Conservation (phyloP, 2,329 filamentous ascomycete genomes). For the Fonsecaea erecta region DNA sequence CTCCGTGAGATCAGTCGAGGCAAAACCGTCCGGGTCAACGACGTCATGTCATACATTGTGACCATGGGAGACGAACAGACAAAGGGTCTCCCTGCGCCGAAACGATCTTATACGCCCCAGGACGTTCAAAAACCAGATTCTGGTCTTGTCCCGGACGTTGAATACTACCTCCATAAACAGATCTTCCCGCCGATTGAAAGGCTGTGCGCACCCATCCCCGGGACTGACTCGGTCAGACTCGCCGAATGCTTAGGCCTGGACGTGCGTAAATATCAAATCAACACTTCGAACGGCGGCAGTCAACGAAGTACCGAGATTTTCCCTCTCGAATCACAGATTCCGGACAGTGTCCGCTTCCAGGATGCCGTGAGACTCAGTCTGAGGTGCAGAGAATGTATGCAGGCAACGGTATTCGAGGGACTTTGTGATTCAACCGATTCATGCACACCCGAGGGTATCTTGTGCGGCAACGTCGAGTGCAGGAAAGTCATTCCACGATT, state of each 20-base stretch:
- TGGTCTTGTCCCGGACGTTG: slow-evolving; percentile 82
- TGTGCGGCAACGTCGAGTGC: slow-evolving; percentile 70
- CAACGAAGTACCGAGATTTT: slow-evolving; percentile 73
- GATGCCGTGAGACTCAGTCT: slow-evolving; percentile 77
- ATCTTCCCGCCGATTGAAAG: slow-evolving; percentile 97
- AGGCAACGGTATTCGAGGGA: slow-evolving; percentile 74
- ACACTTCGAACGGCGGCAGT: slow-evolving; percentile 60
- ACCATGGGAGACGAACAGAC: slow-evolving; percentile 70
- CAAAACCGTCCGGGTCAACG: slow-evolving; percentile 86
- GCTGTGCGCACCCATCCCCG: slow-evolving; percentile 92
- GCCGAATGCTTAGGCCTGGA: slow-evolving; percentile 95
- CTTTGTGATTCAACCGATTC: slow-evolving; percentile 63
- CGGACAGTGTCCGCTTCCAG: slow-evolving; percentile 86
- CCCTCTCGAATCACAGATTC: slow-evolving; percentile 91
- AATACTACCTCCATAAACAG: slow-evolving; percentile 98
- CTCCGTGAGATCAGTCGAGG: slow-evolving; percentile 84
- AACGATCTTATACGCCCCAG: slow-evolving; percentile 84
- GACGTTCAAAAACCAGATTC: slow-evolving; percentile 81
- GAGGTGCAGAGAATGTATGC: slow-evolving; percentile 80
- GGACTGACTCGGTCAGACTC: slow-evolving; percentile 85
- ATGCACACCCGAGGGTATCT: slow-evolving; percentile 74
- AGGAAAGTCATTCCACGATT: slow-evolving; percentile 68
- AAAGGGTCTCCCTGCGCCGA: slow-evolving; percentile 68
- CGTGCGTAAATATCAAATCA: slow-evolving; percentile 80
- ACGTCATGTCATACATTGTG: slow-evolving; percentile 95